Conservation (phyloP, 495 filamentous ascomycete genomes). For the Hypoxylon trugodes region DNA sequence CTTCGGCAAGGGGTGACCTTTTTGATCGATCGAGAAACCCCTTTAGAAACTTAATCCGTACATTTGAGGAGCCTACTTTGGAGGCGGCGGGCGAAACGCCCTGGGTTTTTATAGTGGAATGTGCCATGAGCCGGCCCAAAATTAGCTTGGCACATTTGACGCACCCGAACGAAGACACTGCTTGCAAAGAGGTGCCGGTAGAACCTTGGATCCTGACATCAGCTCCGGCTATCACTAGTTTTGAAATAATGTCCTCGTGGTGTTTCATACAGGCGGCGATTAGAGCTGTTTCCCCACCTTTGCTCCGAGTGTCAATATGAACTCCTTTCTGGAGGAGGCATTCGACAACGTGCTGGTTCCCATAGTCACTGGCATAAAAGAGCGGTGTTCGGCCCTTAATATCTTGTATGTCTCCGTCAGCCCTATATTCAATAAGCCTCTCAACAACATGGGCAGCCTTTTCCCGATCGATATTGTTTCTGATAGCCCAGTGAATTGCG, state of each 20-base stretch:
- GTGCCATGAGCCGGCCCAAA: too few species aligned
- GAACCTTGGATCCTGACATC: neutral
- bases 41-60: too few species aligned
- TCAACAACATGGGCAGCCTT: constrained; percentile 1
- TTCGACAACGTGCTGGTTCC: constrained; percentile 3
- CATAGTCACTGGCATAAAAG: constrained; percentile 6
- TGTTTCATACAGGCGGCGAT: constrained; percentile 6
- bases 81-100: too few species aligned
- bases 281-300: constrained; percentile 5
- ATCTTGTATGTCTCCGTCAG: constrained; percentile 4
- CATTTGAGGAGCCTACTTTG: too few species aligned
- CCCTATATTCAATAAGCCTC: neutral
- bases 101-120: too few species aligned
- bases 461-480: neutral
- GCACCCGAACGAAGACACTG: neutral
- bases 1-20: neutral
- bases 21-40: neutral
- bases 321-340: constrained; percentile 8
- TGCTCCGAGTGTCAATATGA: neutral
- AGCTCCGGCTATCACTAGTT: neutral
- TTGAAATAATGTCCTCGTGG: constrained; percentile 7
- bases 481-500: constrained; percentile 16
- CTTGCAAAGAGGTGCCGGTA: constrained; percentile 3
- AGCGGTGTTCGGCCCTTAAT: constrained; percentile 14
- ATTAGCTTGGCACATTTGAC: neutral